Conservation (phyloP, 768 basidiomycete species). For the Clavulina sp. region DNA sequence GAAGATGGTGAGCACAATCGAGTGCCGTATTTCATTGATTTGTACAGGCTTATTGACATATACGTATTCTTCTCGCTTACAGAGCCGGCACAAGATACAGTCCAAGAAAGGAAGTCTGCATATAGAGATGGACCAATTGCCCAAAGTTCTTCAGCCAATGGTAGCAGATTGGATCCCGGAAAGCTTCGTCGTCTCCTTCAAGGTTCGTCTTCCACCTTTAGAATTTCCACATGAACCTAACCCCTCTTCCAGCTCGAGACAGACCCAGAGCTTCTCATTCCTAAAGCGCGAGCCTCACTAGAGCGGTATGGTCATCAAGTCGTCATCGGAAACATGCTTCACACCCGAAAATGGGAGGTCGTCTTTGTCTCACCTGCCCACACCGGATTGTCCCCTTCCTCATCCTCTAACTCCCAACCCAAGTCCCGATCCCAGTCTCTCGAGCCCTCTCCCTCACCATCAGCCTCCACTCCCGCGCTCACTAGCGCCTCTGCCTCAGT, state of each 20-base stretch:
- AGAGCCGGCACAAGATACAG: conserved; percentile 98
- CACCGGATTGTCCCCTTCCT: not conserved
- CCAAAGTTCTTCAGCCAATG: conserved; percentile 84
- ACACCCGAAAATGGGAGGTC: conserved; percentile 78
- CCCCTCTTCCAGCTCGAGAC: conserved; percentile 66
- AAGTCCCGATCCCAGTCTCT: not conserved
- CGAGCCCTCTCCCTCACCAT: conserved; percentile 12
- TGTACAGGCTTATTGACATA: not conserved
- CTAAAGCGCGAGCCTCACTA: conserved; percentile 76
- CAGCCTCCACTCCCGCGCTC: conserved; percentile 10
- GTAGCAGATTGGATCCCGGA: conserved; percentile 86
- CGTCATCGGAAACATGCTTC: conserved; percentile 92
- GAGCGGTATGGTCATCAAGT: conserved; percentile 94
- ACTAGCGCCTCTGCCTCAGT: not conserved
- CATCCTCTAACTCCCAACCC: too few relatives aligned
- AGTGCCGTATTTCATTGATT: not conserved
- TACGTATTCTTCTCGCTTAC: not conserved
- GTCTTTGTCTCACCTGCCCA: conserved; percentile 52
- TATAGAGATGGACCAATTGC: conserved; percentile 98
- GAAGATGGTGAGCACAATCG: conserved; percentile 68
- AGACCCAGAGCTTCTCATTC: conserved; percentile 61
- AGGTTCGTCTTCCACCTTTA: too few relatives aligned
- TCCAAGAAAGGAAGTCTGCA: conserved; percentile 84
- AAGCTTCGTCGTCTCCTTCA: conserved; percentile 93
- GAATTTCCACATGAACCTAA: not conserved